Percentiles rank a stretch among this genome's conserved stretches.
Evolutionary conservation across 305 asterid genomes (phyloP).

Genomic region (Fraxinus dipetala): DNA sequence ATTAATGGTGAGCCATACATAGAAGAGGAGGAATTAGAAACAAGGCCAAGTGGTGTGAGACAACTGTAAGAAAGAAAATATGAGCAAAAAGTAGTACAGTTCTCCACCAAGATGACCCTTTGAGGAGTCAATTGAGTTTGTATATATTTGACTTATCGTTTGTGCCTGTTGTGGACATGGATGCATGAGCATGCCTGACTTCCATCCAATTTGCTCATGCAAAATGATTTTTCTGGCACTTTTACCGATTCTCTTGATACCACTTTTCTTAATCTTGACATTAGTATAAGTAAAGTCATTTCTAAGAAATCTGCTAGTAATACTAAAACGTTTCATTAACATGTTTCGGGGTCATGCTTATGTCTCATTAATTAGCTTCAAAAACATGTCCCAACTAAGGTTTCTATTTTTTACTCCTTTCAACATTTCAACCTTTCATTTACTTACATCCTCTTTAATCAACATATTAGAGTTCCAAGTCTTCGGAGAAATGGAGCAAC

Average conservation of each 20-base stretch:
- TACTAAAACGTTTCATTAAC: too few relatives aligned
- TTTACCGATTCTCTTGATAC: not conserved
- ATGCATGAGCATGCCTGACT: not conserved
- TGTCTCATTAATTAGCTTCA: too few relatives aligned
- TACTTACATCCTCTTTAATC: too few relatives aligned
- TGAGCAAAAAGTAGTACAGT: not conserved
- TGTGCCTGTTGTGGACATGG: not conserved
- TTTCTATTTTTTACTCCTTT: too few relatives aligned
- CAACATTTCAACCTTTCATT: too few relatives aligned
- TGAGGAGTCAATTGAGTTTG: not conserved
- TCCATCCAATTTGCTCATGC: not conserved
- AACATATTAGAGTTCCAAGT: too few relatives aligned
- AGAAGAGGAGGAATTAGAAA: not conserved
- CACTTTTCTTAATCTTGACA: not conserved
- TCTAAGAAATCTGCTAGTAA: not conserved
- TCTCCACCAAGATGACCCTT: not conserved
- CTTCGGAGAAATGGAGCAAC: too few relatives aligned
- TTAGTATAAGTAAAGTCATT: not conserved
- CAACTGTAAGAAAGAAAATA: not conserved
- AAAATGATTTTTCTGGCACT: not conserved
- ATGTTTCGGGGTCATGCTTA: not conserved
- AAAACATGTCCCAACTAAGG: too few relatives aligned
- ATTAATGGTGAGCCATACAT: slow-evolving; percentile 18
- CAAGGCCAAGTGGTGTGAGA: not conserved
- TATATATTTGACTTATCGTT: not conserved